Conservation (phyloP, 495 filamentous ascomycete genomes). For the Darksidea phi region DNA sequence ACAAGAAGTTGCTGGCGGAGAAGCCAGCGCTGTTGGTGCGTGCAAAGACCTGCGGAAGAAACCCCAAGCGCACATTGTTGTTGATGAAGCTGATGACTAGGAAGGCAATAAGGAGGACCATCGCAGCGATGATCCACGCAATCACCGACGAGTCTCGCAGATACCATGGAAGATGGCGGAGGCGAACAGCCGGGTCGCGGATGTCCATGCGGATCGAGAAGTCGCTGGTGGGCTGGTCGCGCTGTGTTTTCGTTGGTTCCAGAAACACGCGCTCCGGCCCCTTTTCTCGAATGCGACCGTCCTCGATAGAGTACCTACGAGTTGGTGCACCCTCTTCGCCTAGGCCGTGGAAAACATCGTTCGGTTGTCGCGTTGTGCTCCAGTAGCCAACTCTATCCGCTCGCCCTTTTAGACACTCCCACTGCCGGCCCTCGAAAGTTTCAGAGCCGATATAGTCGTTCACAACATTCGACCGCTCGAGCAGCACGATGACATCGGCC, state of each 20-base stretch:
- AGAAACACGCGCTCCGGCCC: conserved; percentile 20
- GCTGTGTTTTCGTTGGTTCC: not conserved
- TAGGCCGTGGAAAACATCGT: conserved; percentile 63
- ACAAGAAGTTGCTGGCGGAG: conserved; percentile 83
- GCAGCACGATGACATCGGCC: conserved; percentile 71
- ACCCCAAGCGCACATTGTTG: conserved; percentile 63
- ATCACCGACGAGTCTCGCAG: conserved; percentile 63
- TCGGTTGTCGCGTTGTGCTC: conserved; percentile 58
- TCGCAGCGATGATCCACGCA: conserved; percentile 59
- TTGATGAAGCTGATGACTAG: conserved; percentile 67
- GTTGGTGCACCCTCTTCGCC: conserved; percentile 60
- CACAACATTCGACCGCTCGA: conserved; percentile 76
- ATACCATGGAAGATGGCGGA: conserved; percentile 76
- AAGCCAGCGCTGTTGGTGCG: conserved; percentile 64
- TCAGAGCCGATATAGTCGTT: conserved; percentile 64
- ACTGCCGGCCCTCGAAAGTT: conserved; percentile 49
- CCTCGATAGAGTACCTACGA: conserved; percentile 56
- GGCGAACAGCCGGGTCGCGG: conserved; percentile 52
- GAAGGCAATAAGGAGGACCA: conserved; percentile 69
- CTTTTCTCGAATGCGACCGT: conserved; percentile 45
- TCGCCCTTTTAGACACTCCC: conserved; percentile 48
- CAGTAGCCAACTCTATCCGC: conserved; percentile 78
- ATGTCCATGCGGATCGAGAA: conserved; percentile 45
- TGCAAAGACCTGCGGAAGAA: conserved; percentile 64
- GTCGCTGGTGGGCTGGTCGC: conserved; percentile 15